Percentiles rank a stretch among this genome's conserved stretches.
Evolutionary conservation across 2,329 filamentous ascomycete species (phyloP).

Genomic region (Xylaria sp.): DNA sequence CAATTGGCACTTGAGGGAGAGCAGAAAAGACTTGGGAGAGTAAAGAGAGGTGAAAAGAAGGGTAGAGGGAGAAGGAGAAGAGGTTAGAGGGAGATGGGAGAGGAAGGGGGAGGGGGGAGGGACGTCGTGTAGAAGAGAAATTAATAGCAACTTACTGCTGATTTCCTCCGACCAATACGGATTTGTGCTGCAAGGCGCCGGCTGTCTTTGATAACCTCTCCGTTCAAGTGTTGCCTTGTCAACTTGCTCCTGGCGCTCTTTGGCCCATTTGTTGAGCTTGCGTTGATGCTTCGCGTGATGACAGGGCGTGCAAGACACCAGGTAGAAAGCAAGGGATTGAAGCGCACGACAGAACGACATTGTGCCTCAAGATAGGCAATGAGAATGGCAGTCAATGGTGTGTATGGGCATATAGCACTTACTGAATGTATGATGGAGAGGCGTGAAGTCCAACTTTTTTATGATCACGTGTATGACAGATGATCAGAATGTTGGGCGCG

Average conservation of each 20-base stretch:
- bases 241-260: slow-evolving; percentile 66
- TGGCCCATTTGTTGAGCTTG: slow-evolving; percentile 73
- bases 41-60: no score
- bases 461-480: no score
- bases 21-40: not conserved
- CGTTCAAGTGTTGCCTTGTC: slow-evolving; percentile 74
- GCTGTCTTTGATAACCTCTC: slow-evolving; percentile 77
- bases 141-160: slow-evolving; percentile 43
- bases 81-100: no score
- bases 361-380: not conserved
- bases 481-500: no score
- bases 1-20: not conserved
- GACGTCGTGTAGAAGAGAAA: not conserved
- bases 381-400: no score
- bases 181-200: slow-evolving; percentile 83
- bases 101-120: not conserved
- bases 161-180: slow-evolving; percentile 91
- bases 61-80: not conserved
- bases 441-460: no score
- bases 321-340: slow-evolving; percentile 79
- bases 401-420: no score
- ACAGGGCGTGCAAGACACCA: slow-evolving; percentile 80
- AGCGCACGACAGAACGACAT: slow-evolving; percentile 65
- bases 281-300: slow-evolving; percentile 71
- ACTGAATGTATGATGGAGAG: no score